Percentiles rank a stretch among this genome's conserved stretches.
phyloP scores from a whole-genome alignment of 257 asterid genomes.

The Solanum pimpinellifolium region DNA sequence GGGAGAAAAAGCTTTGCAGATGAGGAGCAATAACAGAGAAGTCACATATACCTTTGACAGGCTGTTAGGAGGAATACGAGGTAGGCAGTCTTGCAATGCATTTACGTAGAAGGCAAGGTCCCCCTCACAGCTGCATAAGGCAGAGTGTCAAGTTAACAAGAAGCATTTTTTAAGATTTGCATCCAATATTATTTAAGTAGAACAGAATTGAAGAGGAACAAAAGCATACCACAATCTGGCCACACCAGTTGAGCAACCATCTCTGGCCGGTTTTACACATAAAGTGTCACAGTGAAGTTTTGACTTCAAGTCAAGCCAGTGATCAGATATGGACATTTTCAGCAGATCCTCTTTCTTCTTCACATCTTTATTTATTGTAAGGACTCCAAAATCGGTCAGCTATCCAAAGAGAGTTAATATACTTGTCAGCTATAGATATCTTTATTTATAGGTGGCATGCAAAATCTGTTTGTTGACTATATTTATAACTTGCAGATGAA shows the following conservation, averaged over 20 bases:
- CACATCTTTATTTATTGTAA: slow-evolving; percentile 66
- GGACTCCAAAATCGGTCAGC: slow-evolving; percentile 64
- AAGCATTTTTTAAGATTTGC: background rate
- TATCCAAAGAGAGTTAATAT: slow-evolving; percentile 16
- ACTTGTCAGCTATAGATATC: background rate
- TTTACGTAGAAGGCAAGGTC: slow-evolving; percentile 57
- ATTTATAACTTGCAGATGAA: background rate
- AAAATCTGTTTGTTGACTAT: background rate
- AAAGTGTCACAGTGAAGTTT: slow-evolving; percentile 52
- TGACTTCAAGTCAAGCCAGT: slow-evolving; percentile 58
- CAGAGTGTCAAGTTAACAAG: background rate
- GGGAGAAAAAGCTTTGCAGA: background rate
- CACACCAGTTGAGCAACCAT: slow-evolving; percentile 94
- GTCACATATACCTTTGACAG: slow-evolving; percentile 50
- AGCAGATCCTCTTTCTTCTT: slow-evolving; percentile 43
- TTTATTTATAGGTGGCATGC: background rate
- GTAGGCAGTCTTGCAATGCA: slow-evolving; percentile 46
- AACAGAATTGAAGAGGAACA: background rate
- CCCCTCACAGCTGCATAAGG: slow-evolving; percentile 40
- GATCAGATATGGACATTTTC: slow-evolving; percentile 20
- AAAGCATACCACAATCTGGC: slow-evolving; percentile 62
- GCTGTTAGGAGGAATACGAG: slow-evolving; percentile 72
- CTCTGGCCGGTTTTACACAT: slow-evolving; percentile 85
- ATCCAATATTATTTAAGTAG: background rate
- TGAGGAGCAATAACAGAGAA: background rate